phyloP scores from a whole-genome alignment of 805 yeast genomes.

The Barnettozyma siamensis region DNA sequence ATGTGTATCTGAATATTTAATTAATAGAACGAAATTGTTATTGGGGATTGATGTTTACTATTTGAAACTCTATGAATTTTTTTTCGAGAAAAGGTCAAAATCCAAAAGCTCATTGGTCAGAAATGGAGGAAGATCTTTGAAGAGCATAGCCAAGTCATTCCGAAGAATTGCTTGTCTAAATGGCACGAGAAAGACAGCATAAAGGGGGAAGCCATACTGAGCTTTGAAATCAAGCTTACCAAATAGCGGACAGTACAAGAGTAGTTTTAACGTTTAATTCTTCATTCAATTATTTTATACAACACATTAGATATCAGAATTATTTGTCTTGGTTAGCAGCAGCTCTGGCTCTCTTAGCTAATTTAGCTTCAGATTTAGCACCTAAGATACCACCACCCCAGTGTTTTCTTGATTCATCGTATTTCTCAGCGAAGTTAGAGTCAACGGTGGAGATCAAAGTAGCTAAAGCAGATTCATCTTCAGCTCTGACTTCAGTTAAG shows the following conservation, averaged over 20 bases:
- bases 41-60: not conserved
- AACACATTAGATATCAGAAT: constrained; percentile 7
- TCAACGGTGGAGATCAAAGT: constrained; percentile 88
- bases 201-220: no score
- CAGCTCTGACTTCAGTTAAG: constrained; percentile 88
- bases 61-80: not conserved
- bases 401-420: constrained; percentile 95
- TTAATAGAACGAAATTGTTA: not conserved
- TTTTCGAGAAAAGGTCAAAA: not conserved
- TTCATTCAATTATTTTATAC: constrained; percentile 3
- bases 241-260: no score
- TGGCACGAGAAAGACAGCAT: no score
- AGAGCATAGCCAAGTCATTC: not conserved
- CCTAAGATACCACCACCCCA: constrained; percentile 99
- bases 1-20: not conserved
- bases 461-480: constrained; percentile 93
- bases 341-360: constrained; percentile 30
- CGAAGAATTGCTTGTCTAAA: no score
- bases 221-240: no score
- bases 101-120: constrained; percentile 8
- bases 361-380: constrained; percentile 83
- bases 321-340: constrained; percentile 15
- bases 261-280: not conserved
- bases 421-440: constrained; percentile 89
- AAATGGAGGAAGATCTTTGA: not conserved